A percentile compares a stretch with the other conserved stretches of the same genome.
These are phyloP conservation scores for Hypoxylon sp. DNA, from an alignment of 2,329 filamentous ascomycete species.

Conservation along the genomic window DNA sequence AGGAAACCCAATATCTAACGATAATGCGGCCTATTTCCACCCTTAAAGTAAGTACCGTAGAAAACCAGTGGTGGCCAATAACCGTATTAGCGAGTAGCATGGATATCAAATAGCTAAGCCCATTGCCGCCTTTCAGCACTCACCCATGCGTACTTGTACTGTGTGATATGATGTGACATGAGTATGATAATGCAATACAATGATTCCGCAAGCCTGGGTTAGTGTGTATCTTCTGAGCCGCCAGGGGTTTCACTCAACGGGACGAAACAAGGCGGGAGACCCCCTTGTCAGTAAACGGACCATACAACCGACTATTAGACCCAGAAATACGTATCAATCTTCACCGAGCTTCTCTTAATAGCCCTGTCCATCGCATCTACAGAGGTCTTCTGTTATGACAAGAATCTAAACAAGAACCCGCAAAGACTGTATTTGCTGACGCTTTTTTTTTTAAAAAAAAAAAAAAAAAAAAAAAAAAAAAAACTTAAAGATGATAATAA, in stretches of 20 bases:
- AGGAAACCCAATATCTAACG: background rate
- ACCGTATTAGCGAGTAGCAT: background rate
- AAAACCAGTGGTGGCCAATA: background rate
- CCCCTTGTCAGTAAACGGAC: background rate
- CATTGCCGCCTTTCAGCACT: background rate
- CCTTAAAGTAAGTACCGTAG: background rate
- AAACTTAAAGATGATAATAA: background rate
- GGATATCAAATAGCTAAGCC: background rate
- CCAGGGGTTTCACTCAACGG: background rate
- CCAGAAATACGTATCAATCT: background rate
- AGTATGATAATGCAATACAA: background rate
- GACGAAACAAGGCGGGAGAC: background rate
- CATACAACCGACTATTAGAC: background rate
- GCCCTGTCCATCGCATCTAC: background rate
- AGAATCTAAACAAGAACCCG: background rate
- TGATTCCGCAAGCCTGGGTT: background rate
- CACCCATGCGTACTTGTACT: background rate
- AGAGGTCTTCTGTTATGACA: background rate
- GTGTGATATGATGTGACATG: background rate
- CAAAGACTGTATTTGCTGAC: background rate
- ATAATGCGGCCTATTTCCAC: background rate
- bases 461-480: too few relatives aligned
- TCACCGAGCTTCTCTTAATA: background rate
- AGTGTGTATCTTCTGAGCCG: background rate
- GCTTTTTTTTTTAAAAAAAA: too few relatives aligned